Percentiles rank a stretch among this genome's conserved stretches.
phyloP scores from a whole-genome alignment of 129 eudicot genomes.

The Flaveria trinervia region DNA sequence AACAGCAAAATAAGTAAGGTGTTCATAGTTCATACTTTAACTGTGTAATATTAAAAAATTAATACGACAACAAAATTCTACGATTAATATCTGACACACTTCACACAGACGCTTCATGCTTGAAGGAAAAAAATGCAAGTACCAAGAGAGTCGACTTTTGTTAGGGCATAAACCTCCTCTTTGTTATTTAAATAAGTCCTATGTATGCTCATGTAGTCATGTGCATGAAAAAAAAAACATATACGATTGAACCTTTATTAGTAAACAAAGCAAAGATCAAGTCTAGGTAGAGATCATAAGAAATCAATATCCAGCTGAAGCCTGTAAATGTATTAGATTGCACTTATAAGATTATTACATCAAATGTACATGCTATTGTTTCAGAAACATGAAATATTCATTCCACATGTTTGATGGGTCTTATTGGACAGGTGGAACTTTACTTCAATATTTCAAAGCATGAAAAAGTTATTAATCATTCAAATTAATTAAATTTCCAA shows the following conservation, averaged over 20 bases:
- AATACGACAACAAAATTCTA: not conserved
- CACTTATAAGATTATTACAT: not conserved
- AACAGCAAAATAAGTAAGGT: not conserved
- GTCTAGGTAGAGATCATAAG: conserved; percentile 8
- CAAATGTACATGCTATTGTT: conserved; percentile 2
- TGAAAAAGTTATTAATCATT: not conserved
- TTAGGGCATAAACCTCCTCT: not conserved
- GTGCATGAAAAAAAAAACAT: not conserved
- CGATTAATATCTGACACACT: not conserved
- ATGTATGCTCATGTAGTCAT: conserved; percentile 3
- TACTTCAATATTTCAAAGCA: not conserved
- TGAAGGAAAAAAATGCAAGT: conserved; percentile 1
- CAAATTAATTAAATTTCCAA: not conserved
- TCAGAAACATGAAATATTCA: not conserved
- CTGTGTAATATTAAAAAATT: not conserved
- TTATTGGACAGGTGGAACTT: not conserved
- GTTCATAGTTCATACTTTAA: not conserved
- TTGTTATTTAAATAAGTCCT: not conserved
- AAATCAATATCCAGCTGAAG: conserved; percentile 6
- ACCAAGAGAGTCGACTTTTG: not conserved
- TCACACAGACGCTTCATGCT: not conserved
- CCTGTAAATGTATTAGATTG: not conserved
- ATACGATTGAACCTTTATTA: not conserved
- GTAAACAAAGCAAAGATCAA: conserved; percentile 14
- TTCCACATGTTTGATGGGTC: not conserved